Percentiles rank a stretch among this genome's conserved stretches.
Conservation (phyloP, 129 eudicot species). For the Lonicera japonica region DNA sequence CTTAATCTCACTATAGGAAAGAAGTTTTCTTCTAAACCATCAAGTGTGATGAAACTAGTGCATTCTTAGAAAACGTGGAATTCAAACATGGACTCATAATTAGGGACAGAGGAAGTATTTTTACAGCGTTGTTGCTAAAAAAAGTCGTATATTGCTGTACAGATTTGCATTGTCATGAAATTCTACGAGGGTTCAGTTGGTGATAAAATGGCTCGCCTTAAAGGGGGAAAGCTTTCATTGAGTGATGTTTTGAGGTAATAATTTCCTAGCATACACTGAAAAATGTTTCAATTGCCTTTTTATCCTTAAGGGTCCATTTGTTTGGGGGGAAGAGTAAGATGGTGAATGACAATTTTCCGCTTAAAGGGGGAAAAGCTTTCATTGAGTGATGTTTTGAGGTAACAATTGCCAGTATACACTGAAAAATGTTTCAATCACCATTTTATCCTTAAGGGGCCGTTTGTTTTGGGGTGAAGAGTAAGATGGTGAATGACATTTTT, state of each 20-base stretch:
- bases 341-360: neutral
- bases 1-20: too few species aligned
- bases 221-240: slow-evolving; percentile 63
- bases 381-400: slow-evolving; percentile 74
- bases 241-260: slow-evolving; percentile 72
- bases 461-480: neutral
- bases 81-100: too few species aligned
- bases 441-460: neutral
- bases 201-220: slow-evolving; percentile 69
- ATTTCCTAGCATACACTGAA: slow-evolving; percentile 9
- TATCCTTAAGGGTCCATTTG: neutral
- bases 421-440: neutral
- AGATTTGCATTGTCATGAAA: slow-evolving; percentile 89
- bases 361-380: slow-evolving; percentile 68
- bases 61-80: too few species aligned
- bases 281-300: neutral
- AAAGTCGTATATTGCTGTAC: slow-evolving; percentile 4
- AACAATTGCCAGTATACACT: slow-evolving; percentile 11
- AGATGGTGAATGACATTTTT: too few species aligned
- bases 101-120: too few species aligned
- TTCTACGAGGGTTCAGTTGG: slow-evolving; percentile 90
- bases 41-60: too few species aligned
- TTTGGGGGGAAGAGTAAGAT: neutral
- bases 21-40: too few species aligned
- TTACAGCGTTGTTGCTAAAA: slow-evolving; percentile 8